Conservation (phyloP, 495 filamentous ascomycete species). For the Trichoderma reesei region DNA sequence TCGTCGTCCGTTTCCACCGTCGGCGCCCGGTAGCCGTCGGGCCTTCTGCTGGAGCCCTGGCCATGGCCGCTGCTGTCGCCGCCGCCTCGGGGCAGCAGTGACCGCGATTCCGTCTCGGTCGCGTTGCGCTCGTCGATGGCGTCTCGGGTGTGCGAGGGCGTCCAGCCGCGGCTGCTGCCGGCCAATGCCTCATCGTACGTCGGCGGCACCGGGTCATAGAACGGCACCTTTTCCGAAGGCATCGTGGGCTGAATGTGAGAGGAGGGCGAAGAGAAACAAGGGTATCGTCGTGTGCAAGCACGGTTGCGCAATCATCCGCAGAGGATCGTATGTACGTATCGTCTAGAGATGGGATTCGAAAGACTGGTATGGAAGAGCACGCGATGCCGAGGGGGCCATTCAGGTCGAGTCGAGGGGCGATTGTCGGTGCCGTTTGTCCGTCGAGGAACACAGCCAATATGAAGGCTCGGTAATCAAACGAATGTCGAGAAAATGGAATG, state of each 20-base stretch:
- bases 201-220: slow-evolving; percentile 57
- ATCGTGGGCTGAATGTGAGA: slow-evolving; percentile 21
- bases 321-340: not conserved
- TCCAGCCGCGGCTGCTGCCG: slow-evolving; percentile 26
- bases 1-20: slow-evolving; percentile 58
- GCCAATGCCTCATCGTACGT: slow-evolving; percentile 84
- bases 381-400: slow-evolving; percentile 6
- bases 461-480: not conserved
- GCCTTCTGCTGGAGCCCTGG: slow-evolving; percentile 26
- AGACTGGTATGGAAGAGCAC: not conserved
- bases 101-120: slow-evolving; percentile 42
- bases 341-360: too few species aligned
- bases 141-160: not conserved
- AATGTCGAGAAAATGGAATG: slow-evolving; percentile 6
- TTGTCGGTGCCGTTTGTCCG: not conserved
- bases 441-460: not conserved
- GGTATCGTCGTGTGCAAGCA: not conserved
- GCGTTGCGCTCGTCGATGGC: slow-evolving; percentile 25
- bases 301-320: not conserved
- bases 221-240: slow-evolving; percentile 33
- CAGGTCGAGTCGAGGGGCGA: not conserved
- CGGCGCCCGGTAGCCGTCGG: slow-evolving; percentile 57
- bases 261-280: not conserved
- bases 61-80: too few species aligned
- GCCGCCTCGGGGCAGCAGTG: slow-evolving; percentile 41